Base-by-base conservation (phyloP, 148 eudicot genomes). In the Simmondsia chinensis region DNA sequence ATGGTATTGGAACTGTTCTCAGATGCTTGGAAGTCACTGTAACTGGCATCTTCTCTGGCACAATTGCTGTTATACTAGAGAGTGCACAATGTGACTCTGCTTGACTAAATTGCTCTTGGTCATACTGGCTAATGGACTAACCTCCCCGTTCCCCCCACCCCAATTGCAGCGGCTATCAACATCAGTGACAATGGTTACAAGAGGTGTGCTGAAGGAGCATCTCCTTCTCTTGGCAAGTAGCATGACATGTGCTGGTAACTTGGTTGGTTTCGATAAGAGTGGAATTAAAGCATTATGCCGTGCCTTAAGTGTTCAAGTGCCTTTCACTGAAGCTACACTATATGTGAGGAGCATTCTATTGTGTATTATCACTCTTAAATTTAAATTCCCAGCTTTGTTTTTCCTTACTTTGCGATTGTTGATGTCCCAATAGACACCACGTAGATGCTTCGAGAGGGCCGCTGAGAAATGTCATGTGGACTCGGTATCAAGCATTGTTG, bases 131-230 rank as follows among this genome's bases (percentile, higher is more conserved):
- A n/a, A n/a, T n/a, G n/a, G n/a, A n/a, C n/a, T n/a, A n/a, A n/a
- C n/a, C n/a, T n/a, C n/a, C n/a, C n/a, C n/a, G n/a, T 35, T 32
- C 16, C 17, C 19, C 10, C 30, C 23, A 16, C 48, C 38, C 40
- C 33, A 15, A 54, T 53, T 69, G 70, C 69, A 89, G 95, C 87
- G 97, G 50, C 86, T 89, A 16, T 84, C 97, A 9, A 76, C 93
- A 24, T 91, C 99, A 5, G 99, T 91, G 31, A 72, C 95, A 10
- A 72, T 64, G 83, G 99, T 91, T 31, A 70, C 94, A 22, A 91
- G 71, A 71, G 99, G 99, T 38, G 75, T 91, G 27, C 75, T 91
- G 19, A 91, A 86, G 46, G 99, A 91, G 53, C 99, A 91, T 69
- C 68, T 91, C n/a, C 67, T 86, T 26, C 62, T 91, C 24, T 34